phyloP scores from a whole-genome alignment of 306 rosid genomes.

The Bauhinia variegata region DNA sequence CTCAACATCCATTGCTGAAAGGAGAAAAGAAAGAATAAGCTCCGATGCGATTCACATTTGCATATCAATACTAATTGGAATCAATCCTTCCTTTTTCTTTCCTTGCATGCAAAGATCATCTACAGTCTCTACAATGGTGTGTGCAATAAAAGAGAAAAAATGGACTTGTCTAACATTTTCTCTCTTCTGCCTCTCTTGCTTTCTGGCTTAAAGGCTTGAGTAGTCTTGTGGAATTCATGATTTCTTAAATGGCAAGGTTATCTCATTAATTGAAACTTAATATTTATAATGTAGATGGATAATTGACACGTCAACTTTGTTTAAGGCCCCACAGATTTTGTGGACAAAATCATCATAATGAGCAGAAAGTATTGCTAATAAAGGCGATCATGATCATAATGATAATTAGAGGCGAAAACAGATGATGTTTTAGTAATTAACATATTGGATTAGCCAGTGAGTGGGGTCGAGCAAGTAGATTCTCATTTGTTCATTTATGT shows the following conservation, averaged over 20 bases:
- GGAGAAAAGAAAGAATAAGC: constrained; percentile 25
- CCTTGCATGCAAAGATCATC: no score
- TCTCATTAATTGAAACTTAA: constrained; percentile 25
- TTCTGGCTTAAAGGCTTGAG: no score
- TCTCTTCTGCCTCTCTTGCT: no score
- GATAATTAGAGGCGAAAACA: constrained; percentile 42
- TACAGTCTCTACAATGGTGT: no score
- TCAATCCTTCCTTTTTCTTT: no score
- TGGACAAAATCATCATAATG: no score
- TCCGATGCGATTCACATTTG: constrained; percentile 33
- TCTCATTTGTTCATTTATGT: constrained; percentile 66
- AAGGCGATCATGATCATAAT: constrained; percentile 32
- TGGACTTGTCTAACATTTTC: no score
- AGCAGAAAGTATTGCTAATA: constrained; percentile 4
- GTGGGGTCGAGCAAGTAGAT: constrained; percentile 53
- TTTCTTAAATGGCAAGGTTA: constrained; percentile 27
- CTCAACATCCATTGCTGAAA: constrained; percentile 26
- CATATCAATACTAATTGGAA: no score
- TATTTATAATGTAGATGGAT: constrained; percentile 7
- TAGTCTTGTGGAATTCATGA: constrained; percentile 29
- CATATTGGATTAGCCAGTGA: constrained; percentile 50
- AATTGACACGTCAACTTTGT: constrained; percentile 32
- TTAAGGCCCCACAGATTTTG: no score
- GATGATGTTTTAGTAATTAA: constrained; percentile 44
- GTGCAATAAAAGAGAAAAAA: no score